Evolutionary conservation across 306 rosid genomes (phyloP).

Genomic region (Rosa persica): DNA sequence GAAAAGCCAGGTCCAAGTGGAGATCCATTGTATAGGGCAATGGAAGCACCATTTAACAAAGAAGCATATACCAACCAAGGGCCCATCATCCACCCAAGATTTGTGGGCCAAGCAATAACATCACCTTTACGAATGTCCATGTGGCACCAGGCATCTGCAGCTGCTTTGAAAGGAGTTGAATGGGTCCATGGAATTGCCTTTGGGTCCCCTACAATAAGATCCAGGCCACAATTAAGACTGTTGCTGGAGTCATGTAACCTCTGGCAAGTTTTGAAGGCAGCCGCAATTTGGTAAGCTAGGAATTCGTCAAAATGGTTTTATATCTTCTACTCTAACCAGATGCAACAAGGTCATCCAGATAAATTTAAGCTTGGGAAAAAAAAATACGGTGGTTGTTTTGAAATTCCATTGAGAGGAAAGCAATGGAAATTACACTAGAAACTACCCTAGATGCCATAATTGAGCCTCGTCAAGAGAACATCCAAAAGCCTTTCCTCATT

Average conservation of each 20-base stretch:
- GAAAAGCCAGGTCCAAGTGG: constrained; percentile 90
- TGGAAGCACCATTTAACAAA: constrained; percentile 85
- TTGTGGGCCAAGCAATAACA: constrained; percentile 89
- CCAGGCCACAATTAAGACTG: constrained; percentile 18
- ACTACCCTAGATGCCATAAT: neutral
- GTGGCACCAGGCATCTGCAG: constrained; percentile 98
- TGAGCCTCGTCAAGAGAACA: neutral
- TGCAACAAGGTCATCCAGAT: neutral
- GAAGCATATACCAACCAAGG: constrained; percentile 98
- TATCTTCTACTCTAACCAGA: neutral
- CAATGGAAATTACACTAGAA: neutral
- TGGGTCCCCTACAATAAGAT: constrained; percentile 72
- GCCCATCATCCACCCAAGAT: constrained; percentile 99
- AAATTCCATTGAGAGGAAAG: neutral
- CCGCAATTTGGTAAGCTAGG: constrained; percentile 1
- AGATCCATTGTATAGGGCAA: constrained; percentile 85
- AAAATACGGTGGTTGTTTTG: neutral
- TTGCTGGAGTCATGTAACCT: constrained; percentile 17
- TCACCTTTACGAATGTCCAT: constrained; percentile 80
- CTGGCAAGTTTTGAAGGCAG: neutral
- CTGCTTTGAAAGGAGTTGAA: constrained; percentile 82
- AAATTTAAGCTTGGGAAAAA: neutral
- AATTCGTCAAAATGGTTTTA: neutral
- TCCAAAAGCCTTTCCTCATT: neutral
- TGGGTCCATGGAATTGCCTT: constrained; percentile 98